These are phyloP conservation scores for Globisporangium barbulae DNA, from an alignment of 352 stramenopile species.

Conservation along the genomic window DNA sequence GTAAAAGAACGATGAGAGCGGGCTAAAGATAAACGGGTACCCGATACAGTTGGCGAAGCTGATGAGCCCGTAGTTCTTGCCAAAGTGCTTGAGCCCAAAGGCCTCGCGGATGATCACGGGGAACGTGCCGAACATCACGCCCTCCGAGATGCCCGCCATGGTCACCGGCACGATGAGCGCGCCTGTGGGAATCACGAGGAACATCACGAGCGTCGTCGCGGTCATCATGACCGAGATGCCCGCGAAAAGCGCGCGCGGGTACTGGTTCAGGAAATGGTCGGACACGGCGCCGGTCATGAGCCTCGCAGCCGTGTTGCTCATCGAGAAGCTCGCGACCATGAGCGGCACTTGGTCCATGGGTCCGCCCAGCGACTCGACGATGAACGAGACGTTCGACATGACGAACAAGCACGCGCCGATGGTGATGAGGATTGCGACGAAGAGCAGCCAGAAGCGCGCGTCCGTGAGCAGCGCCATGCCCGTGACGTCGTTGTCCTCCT, in stretches of 20 bases:
- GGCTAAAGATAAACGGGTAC: constrained; percentile 76
- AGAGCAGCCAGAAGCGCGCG: constrained; percentile 73
- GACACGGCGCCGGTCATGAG: constrained; percentile 59
- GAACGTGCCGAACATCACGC: constrained; percentile 80
- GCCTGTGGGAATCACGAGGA: constrained; percentile 42
- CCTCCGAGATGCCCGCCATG: constrained; percentile 63
- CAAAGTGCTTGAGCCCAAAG: constrained; percentile 74
- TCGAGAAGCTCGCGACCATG: constrained; percentile 77
- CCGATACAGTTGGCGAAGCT: constrained; percentile 80
- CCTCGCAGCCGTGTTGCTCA: constrained; percentile 66
- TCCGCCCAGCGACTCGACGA: constrained; percentile 69
- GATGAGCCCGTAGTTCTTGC: constrained; percentile 84
- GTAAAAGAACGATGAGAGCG: constrained; percentile 74
- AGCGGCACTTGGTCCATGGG: constrained; percentile 57
- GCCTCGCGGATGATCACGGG: constrained; percentile 78
- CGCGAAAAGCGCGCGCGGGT: constrained; percentile 59
- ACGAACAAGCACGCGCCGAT: constrained; percentile 70
- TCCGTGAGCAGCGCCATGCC: constrained; percentile 49
- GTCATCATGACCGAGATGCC: constrained; percentile 47
- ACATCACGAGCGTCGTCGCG: constrained; percentile 40
- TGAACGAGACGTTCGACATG: constrained; percentile 86
- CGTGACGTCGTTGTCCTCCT: constrained; percentile 50
- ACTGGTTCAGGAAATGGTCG: constrained; percentile 39
- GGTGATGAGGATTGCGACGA: constrained; percentile 68
- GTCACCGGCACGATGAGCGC: constrained; percentile 53